Conservation (phyloP, 2,329 filamentous ascomycete genomes). For the Colletotrichum sp. region DNA sequence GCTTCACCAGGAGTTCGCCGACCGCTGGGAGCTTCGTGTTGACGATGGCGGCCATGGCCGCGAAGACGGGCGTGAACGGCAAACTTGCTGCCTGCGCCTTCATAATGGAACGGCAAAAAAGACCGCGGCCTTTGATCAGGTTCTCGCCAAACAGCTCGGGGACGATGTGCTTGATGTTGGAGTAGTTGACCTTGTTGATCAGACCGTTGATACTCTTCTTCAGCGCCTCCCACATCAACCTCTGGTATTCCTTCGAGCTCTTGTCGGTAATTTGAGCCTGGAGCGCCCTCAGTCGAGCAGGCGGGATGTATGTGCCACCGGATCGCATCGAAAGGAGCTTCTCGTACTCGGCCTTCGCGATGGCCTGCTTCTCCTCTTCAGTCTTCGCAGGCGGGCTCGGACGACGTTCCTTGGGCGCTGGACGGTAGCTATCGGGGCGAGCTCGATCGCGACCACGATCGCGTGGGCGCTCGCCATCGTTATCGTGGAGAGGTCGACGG, state of each 20-base stretch:
- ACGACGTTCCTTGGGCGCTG: constrained; percentile 34
- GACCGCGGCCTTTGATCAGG: constrained; percentile 83
- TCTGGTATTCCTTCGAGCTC: constrained; percentile 94
- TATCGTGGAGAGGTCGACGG: constrained; percentile 40
- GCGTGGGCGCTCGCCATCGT: constrained; percentile 26
- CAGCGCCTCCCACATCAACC: constrained; percentile 98
- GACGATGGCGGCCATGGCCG: constrained; percentile 93
- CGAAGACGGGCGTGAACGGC: constrained; percentile 95
- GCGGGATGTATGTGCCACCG: constrained; percentile 95
- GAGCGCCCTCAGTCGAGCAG: constrained; percentile 85
- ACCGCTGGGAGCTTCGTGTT: constrained; percentile 97
- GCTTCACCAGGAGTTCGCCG: constrained; percentile 85
- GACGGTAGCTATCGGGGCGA: constrained; percentile 56
- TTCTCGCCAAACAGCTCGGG: constrained; percentile 97
- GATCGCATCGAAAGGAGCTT: constrained; percentile 91
- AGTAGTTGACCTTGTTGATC: constrained; percentile 99
- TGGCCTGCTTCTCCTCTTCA: constrained; percentile 85
- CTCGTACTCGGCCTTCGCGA: constrained; percentile 91
- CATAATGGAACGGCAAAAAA: constrained; percentile 97
- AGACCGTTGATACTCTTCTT: constrained; percentile 99
- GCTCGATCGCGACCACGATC: constrained; percentile 37
- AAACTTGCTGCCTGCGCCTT: constrained; percentile 96
- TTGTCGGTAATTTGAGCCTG: constrained; percentile 98
- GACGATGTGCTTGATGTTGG: constrained; percentile 97
- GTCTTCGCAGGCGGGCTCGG: constrained; percentile 52